Conservation (phyloP, 2,329 filamentous ascomycete genomes). For the Domatiomyces catenatus region DNA sequence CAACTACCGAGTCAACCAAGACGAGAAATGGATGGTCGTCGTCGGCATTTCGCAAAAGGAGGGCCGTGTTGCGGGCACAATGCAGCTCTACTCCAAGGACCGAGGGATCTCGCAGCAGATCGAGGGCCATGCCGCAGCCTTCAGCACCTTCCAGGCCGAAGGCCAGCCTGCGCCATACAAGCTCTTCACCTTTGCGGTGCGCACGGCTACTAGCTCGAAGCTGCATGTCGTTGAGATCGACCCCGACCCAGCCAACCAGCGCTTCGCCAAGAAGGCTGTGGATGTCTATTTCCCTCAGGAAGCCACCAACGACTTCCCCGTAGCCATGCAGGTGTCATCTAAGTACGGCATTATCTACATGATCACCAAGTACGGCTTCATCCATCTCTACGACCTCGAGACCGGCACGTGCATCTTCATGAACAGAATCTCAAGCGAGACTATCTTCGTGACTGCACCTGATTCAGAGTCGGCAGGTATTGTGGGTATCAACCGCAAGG, state of each 20-base stretch:
- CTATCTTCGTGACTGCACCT: constrained; percentile 84
- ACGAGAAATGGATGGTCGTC: constrained; percentile 96
- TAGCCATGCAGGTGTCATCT: constrained; percentile 90
- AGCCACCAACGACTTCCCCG: constrained; percentile 91
- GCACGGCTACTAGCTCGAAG: constrained; percentile 78
- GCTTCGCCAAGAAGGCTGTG: constrained; percentile 88
- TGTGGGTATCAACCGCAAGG: constrained; percentile 91
- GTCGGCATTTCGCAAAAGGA: constrained; percentile 90
- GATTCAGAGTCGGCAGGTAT: constrained; percentile 77
- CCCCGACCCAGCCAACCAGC: constrained; percentile 73
- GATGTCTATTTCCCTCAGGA: constrained; percentile 96
- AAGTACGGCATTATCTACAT: constrained; percentile 96
- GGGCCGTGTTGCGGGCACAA: constrained; percentile 82
- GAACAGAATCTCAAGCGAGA: constrained; percentile 98
- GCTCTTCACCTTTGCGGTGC: constrained; percentile 90
- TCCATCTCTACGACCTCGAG: constrained; percentile 95
- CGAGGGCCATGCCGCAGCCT: constrained; percentile 90
- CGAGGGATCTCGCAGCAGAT: constrained; percentile 95
- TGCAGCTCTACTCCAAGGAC: constrained; percentile 95
- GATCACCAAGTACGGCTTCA: constrained; percentile 97
- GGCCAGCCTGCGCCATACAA: constrained; percentile 83
- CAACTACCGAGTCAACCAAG: constrained; percentile 92
- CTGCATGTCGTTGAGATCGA: constrained; percentile 97
- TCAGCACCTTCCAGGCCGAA: constrained; percentile 76
- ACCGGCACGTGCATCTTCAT: constrained; percentile 94